Conservation (phyloP, 805 yeast species). For the Candida qinlingensis region DNA sequence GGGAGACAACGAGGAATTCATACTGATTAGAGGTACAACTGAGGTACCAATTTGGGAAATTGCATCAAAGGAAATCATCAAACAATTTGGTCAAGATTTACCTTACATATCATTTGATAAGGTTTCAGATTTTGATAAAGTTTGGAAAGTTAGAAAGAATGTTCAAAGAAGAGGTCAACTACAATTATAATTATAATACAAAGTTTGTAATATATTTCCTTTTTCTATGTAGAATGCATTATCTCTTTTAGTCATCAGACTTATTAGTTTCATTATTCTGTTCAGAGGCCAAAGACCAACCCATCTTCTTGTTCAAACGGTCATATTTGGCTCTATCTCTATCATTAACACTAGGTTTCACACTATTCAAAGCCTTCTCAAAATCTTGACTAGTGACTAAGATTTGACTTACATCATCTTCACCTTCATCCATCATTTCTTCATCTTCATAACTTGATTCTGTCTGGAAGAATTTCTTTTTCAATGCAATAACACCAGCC, state of each 20-base stretch:
- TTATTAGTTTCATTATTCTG: constrained; percentile 14
- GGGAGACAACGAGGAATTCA: constrained; percentile 20
- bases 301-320: constrained; percentile 64
- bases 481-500: constrained; percentile 86
- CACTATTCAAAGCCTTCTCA: constrained; percentile 59
- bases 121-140: constrained; percentile 42
- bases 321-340: constrained; percentile 76
- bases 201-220: too few species aligned
- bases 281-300: constrained; percentile 51
- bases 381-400: constrained; percentile 66
- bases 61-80: constrained; percentile 19
- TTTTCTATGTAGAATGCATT: too few species aligned
- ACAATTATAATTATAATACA: background rate
- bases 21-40: constrained; percentile 58
- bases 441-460: constrained; percentile 33
- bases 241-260: constrained; percentile 3
- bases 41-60: constrained; percentile 60
- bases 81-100: constrained; percentile 19
- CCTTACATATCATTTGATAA: constrained; percentile 42
- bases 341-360: constrained; percentile 89
- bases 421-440: constrained; percentile 41
- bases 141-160: constrained; percentile 54
- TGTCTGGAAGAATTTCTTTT: constrained; percentile 61
- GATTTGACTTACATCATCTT: constrained; percentile 37
- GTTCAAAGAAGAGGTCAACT: constrained; percentile 42